These are phyloP conservation scores for Solanum lycopersicoides DNA, from an alignment of 257 asterid species.

Conservation along the genomic window DNA sequence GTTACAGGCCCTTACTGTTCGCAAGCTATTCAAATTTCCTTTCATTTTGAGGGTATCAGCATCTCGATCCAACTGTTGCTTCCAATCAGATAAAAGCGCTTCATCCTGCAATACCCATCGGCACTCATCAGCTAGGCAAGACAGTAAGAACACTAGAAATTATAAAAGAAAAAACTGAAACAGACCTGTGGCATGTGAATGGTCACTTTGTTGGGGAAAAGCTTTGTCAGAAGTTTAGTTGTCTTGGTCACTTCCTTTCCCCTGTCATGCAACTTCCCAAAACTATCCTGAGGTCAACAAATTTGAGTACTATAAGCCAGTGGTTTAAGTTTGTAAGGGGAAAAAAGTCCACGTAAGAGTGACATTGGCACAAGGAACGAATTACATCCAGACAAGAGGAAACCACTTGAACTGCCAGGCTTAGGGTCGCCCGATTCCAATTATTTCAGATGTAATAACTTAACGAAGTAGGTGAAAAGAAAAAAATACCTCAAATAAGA, in stretches of 20 bases:
- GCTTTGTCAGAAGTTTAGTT: constrained; percentile 65
- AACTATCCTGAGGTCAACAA: constrained; percentile 52
- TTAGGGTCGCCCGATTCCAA: neutral
- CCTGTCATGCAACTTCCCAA: constrained; percentile 77
- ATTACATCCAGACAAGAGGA: neutral
- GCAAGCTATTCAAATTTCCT: constrained; percentile 64
- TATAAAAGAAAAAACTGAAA: neutral
- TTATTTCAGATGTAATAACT: neutral
- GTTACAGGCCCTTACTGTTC: constrained; percentile 46
- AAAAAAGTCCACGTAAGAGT: neutral
- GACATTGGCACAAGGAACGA: neutral
- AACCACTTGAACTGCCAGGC: neutral
- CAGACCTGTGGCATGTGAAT: constrained; percentile 83
- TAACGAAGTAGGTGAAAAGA: neutral
- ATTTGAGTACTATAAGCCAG: neutral
- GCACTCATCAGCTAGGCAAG: constrained; percentile 7
- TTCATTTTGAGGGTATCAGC: constrained; percentile 68
- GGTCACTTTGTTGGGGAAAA: constrained; percentile 80
- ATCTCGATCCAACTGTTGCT: constrained; percentile 76
- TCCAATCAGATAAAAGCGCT: constrained; percentile 70
- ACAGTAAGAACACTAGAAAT: neutral
- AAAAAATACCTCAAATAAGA: neutral
- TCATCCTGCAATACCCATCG: constrained; percentile 53
- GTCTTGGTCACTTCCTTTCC: constrained; percentile 72
- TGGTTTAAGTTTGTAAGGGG: neutral